Conservation (phyloP, 495 filamentous ascomycete species). For the Cercophora newfieldiana region DNA sequence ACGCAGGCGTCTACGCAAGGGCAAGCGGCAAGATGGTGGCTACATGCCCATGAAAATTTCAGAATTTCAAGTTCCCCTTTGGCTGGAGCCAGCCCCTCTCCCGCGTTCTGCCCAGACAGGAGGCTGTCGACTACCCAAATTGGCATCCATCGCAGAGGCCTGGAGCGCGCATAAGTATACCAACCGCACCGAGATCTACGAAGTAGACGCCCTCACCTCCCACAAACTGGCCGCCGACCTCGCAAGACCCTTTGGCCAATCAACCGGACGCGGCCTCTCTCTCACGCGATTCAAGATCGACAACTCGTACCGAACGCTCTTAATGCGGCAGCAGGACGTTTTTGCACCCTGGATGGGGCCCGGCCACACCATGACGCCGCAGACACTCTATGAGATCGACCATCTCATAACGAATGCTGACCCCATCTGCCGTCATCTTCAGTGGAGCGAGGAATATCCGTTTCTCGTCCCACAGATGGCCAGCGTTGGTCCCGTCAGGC, state of each 20-base stretch:
- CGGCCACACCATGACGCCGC: not conserved
- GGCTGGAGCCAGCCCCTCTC: too few relatives aligned
- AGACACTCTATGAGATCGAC: slow-evolving; percentile 12
- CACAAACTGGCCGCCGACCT: slow-evolving; percentile 8
- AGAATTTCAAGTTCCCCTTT: too few relatives aligned
- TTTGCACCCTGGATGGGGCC: slow-evolving; percentile 3
- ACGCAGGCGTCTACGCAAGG: too few relatives aligned
- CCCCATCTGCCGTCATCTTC: slow-evolving; percentile 14
- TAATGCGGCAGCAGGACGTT: slow-evolving; percentile 12
- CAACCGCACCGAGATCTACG: not conserved
- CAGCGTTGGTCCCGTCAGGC: not conserved
- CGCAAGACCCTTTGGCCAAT: slow-evolving; percentile 12
- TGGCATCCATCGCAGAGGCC: not conserved
- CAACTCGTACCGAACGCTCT: not conserved
- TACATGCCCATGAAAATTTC: too few relatives aligned
- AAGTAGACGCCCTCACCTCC: slow-evolving; percentile 4
- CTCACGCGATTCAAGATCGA: slow-evolving; percentile 14
- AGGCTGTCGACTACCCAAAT: too few relatives aligned
- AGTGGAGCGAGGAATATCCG: slow-evolving; percentile 10
- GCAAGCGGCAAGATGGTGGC: too few relatives aligned
- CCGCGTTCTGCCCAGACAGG: too few relatives aligned
- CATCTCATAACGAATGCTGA: slow-evolving; percentile 5
- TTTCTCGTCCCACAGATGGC: slow-evolving; percentile 14
- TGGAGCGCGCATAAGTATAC: not conserved
- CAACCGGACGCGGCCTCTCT: slow-evolving; percentile 14